Percentiles rank a stretch among this genome's conserved stretches.
These are phyloP conservation scores for Boletus patriciae DNA, from an alignment of 768 basidiomycete species.

Conservation along the genomic window DNA sequence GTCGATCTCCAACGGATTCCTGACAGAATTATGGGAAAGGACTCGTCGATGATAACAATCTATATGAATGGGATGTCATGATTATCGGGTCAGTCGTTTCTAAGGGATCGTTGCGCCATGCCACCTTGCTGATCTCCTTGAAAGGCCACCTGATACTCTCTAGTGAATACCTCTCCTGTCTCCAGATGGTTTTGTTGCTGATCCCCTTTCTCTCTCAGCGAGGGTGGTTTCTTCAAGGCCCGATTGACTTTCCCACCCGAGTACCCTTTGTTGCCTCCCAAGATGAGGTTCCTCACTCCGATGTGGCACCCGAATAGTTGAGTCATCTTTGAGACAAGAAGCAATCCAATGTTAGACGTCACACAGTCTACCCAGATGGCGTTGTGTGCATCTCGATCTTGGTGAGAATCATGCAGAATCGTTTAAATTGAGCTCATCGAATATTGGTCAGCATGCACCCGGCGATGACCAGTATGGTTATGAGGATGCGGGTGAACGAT, in stretches of 20 bases:
- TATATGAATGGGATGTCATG: conserved; percentile 96
- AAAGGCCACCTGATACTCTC: conserved; percentile 86
- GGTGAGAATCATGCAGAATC: conserved; percentile 40
- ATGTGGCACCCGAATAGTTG: conserved; percentile 99
- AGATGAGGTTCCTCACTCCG: conserved; percentile 92
- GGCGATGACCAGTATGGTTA: conserved; percentile 97
- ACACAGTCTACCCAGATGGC: conserved; percentile 86
- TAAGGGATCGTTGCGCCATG: conserved; percentile 12
- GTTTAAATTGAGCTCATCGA: neutral
- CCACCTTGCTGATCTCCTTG: conserved; percentile 17
- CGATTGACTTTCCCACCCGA: conserved; percentile 86
- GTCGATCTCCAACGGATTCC: conserved; percentile 34
- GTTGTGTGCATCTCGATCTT: conserved; percentile 96
- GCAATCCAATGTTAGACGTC: neutral
- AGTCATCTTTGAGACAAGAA: conserved; percentile 27
- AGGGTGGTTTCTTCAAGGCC: conserved; percentile 96
- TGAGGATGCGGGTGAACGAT: conserved; percentile 94
- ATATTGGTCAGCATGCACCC: conserved; percentile 71
- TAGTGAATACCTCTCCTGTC: conserved; percentile 57
- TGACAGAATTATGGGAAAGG: conserved; percentile 50
- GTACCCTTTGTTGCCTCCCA: conserved; percentile 88
- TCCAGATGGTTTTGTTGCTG: neutral
- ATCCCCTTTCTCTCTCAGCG: conserved; percentile 47
- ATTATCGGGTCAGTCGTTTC: conserved; percentile 75
- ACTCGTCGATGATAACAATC: conserved; percentile 90